Evolutionary conservation across 352 stramenopile genomes (phyloP).

Genomic region (Phytophthora kernoviae): DNA sequence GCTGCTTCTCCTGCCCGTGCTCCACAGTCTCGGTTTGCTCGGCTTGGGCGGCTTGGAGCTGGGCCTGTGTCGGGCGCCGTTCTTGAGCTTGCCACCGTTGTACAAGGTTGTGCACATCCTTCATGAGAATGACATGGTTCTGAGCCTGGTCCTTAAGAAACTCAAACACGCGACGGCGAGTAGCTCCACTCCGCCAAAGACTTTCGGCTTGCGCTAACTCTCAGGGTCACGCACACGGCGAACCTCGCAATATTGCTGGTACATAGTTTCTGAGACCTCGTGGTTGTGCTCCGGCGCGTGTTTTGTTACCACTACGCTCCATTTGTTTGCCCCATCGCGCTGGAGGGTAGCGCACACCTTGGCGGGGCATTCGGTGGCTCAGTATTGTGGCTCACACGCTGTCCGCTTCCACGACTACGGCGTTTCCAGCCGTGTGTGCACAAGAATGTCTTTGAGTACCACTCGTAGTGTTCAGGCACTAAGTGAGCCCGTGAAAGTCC

Average conservation of each 20-base stretch:
- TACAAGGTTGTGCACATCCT: conserved; percentile 83
- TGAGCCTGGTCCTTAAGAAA: conserved; percentile 69
- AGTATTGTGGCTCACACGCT: conserved; percentile 72
- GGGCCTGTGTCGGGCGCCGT: conserved; percentile 11
- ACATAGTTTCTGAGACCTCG: conserved; percentile 57
- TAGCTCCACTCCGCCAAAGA: conserved; percentile 61
- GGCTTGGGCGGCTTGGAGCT: neutral
- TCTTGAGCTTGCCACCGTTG: conserved; percentile 67
- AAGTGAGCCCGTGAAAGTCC: conserved; percentile 46
- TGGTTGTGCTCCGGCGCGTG: conserved; percentile 78
- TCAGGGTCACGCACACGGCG: conserved; percentile 66
- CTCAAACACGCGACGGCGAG: conserved; percentile 72
- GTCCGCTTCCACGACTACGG: conserved; percentile 65
- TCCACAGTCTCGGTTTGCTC: neutral
- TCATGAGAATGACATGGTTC: conserved; percentile 69
- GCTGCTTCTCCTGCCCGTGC: conserved; percentile 8
- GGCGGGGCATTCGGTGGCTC: conserved; percentile 64
- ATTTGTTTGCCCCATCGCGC: conserved; percentile 36
- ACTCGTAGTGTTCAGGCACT: conserved; percentile 62
- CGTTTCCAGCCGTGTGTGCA: conserved; percentile 83
- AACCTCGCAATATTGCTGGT: conserved; percentile 74
- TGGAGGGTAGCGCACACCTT: conserved; percentile 80
- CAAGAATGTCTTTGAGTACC: conserved; percentile 84
- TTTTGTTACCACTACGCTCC: conserved; percentile 76
- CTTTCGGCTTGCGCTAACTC: conserved; percentile 59